These are phyloP conservation scores for Arabidopsis suecica DNA, from an alignment of 345 rosid species.

Conservation along the genomic window DNA sequence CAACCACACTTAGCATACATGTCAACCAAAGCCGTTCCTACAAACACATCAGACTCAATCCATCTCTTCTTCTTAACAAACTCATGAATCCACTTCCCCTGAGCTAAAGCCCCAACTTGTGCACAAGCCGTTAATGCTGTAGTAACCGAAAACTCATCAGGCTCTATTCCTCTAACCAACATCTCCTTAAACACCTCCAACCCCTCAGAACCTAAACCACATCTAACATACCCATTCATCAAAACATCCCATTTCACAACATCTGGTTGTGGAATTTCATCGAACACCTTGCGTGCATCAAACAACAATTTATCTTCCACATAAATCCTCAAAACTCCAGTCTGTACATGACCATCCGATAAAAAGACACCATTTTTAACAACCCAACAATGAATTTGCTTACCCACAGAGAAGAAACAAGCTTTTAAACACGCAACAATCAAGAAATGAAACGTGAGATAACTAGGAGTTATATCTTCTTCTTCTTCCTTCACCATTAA, in stretches of 20 bases:
- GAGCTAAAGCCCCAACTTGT: slow-evolving; percentile 54
- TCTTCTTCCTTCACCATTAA: slow-evolving; percentile 44
- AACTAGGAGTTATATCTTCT: slow-evolving; percentile 43
- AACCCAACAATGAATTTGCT: slow-evolving; percentile 57
- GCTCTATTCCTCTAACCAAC: slow-evolving; percentile 55
- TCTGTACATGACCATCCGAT: slow-evolving; percentile 60
- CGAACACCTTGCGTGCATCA: slow-evolving; percentile 58
- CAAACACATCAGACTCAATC: slow-evolving; percentile 51
- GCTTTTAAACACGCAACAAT: slow-evolving; percentile 51
- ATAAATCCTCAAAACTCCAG: slow-evolving; percentile 50
- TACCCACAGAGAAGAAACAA: slow-evolving; percentile 38
- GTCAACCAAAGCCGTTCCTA: slow-evolving; percentile 63
- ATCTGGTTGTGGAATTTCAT: slow-evolving; percentile 59
- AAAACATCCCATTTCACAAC: slow-evolving; percentile 63
- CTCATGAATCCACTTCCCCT: slow-evolving; percentile 69
- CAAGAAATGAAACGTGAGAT: slow-evolving; percentile 56
- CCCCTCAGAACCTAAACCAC: slow-evolving; percentile 46
- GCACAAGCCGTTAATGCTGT: slow-evolving; percentile 63
- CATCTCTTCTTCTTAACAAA: slow-evolving; percentile 45
- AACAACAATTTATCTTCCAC: slow-evolving; percentile 29
- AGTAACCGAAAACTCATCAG: slow-evolving; percentile 57
- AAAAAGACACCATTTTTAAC: slow-evolving; percentile 51
- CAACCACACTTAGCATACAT: slow-evolving; percentile 72
- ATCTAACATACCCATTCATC: slow-evolving; percentile 53
- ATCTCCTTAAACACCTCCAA: slow-evolving; percentile 52